Conservation (phyloP, 805 yeast species). For the Hanseniaspora taiwanica region DNA sequence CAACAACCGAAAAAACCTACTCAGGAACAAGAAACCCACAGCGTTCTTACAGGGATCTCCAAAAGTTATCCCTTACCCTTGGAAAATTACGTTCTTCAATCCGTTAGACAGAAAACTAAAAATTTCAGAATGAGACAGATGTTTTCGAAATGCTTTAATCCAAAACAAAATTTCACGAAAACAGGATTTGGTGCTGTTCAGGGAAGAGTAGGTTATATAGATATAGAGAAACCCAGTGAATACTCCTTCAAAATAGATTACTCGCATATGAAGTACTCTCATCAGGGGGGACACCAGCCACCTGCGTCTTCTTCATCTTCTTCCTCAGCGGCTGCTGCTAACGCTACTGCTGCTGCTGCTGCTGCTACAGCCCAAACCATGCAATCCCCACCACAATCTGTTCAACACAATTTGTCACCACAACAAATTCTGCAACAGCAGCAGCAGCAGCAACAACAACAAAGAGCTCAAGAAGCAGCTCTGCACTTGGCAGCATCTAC, state of each 20-base stretch:
- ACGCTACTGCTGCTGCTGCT: constrained; percentile 8
- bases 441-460: constrained; percentile 16
- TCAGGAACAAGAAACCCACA: constrained; percentile 87
- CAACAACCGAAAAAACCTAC: constrained; percentile 33
- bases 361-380: not conserved
- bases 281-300: no score
- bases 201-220: constrained; percentile 58
- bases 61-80: constrained; percentile 73
- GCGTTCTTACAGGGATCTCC: constrained; percentile 79
- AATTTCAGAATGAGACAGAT: constrained; percentile 85
- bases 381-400: not conserved
- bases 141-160: constrained; percentile 61
- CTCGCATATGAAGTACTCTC: not conserved
- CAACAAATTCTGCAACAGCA: constrained; percentile 7
- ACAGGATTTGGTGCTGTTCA: constrained; percentile 44
- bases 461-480: constrained; percentile 22
- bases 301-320: no score
- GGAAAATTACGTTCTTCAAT: constrained; percentile 59
- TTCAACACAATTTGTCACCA: not conserved
- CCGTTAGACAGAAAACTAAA: constrained; percentile 55
- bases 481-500: constrained; percentile 21
- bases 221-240: constrained; percentile 59
- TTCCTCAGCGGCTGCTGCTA: constrained; percentile 19
- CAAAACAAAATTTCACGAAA: constrained; percentile 30
- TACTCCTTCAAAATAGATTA: constrained; percentile 38